These are phyloP conservation scores for Myxozyma mucilagina DNA, from an alignment of 805 yeast genomes.

Conservation along the genomic window DNA sequence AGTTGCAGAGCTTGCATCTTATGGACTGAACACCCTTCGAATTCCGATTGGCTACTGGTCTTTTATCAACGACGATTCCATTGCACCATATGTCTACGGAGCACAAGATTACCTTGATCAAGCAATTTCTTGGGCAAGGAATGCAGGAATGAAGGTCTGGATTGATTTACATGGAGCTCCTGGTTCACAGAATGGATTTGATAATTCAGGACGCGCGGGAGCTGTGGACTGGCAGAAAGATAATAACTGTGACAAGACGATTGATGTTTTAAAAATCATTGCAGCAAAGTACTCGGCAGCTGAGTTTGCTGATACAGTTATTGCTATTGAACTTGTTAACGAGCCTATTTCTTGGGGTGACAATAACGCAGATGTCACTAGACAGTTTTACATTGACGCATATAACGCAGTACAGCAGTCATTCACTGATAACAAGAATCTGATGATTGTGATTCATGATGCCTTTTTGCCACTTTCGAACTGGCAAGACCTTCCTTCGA, in stretches of 20 bases:
- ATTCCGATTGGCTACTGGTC: slow-evolving; percentile 97
- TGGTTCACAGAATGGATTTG: slow-evolving; percentile 95
- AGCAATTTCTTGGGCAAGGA: slow-evolving; percentile 75
- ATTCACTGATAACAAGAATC: slow-evolving; percentile 40
- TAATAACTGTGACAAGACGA: slow-evolving; percentile 55
- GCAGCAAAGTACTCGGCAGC: slow-evolving; percentile 62
- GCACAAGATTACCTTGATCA: slow-evolving; percentile 69
- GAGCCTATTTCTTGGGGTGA: slow-evolving; percentile 63
- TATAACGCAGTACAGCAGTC: slow-evolving; percentile 62
- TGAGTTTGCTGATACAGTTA: slow-evolving; percentile 66
- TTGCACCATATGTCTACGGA: slow-evolving; percentile 86
- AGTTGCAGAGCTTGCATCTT: slow-evolving; percentile 54
- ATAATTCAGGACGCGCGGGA: slow-evolving; percentile 86
- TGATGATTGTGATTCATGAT: slow-evolving; percentile 74
- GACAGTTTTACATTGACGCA: slow-evolving; percentile 61
- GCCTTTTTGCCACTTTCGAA: slow-evolving; percentile 65
- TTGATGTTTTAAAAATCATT: slow-evolving; percentile 55
- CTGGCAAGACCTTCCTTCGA: slow-evolving; percentile 59
- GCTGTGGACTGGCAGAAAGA: slow-evolving; percentile 52
- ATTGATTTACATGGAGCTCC: slow-evolving; percentile 95
- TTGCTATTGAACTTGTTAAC: slow-evolving; percentile 81
- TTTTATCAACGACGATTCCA: slow-evolving; percentile 44
- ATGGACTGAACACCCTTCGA: slow-evolving; percentile 81
- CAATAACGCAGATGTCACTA: slow-evolving; percentile 58
- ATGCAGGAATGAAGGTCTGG: slow-evolving; percentile 72